These are phyloP conservation scores for Podospora pseudopauciseta DNA, from an alignment of 495 filamentous ascomycete species.

Conservation along the genomic window DNA sequence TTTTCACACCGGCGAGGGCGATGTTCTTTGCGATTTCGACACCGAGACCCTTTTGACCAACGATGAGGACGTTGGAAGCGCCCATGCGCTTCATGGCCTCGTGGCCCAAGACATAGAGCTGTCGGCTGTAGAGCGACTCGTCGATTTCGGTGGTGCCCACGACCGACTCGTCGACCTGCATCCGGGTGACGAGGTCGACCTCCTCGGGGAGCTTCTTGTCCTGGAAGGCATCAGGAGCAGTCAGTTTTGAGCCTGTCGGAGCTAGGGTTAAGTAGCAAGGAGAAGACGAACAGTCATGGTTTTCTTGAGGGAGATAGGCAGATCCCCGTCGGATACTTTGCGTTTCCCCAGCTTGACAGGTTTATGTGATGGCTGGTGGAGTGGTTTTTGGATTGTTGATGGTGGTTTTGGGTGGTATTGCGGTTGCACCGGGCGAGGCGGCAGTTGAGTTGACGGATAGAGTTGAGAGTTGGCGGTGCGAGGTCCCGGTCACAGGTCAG, in stretches of 20 bases:
- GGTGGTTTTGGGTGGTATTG: conserved; percentile 6
- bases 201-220: conserved; percentile 44
- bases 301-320: conserved; percentile 71
- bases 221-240: conserved; percentile 21
- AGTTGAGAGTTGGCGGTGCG: not conserved
- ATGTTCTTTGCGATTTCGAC: conserved; percentile 99
- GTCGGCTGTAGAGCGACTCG: conserved; percentile 94
- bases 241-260: conserved; percentile 3
- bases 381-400: not conserved
- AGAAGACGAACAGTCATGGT: conserved; percentile 70
- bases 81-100: conserved; percentile 99
- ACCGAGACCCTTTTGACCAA: conserved; percentile 88
- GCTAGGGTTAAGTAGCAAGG: not conserved
- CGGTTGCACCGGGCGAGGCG: conserved; percentile 2
- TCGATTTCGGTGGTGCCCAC: conserved; percentile 69
- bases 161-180: conserved; percentile 74
- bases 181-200: conserved; percentile 65
- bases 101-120: conserved; percentile 96
- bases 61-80: conserved; percentile 89
- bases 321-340: conserved; percentile 74
- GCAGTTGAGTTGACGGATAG: not conserved
- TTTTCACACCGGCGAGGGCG: conserved; percentile 86
- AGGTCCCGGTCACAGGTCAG: conserved; percentile 9
- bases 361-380: not conserved
- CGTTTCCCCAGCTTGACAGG: conserved; percentile 68